Base-by-base conservation (phyloP, 2,329 filamentous ascomycete genomes). In the Aspergillus chevalieri region DNA sequence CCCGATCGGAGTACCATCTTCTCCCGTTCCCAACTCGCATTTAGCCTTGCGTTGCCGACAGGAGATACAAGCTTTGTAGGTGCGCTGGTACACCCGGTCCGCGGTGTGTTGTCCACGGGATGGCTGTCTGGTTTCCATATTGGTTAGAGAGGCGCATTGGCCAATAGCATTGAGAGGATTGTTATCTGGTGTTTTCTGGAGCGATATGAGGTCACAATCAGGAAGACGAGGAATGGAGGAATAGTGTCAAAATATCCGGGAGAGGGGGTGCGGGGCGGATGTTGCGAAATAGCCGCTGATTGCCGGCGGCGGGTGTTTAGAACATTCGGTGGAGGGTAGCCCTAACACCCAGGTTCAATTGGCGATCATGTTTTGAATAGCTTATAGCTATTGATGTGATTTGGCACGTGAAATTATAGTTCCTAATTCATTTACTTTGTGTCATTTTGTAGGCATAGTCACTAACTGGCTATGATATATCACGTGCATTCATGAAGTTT, bases 1-100 rank as follows among this genome's bases (percentile, higher is more conserved):
- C 9, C 66, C 66, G 48, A 65, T 55, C 26, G 65, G 58, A 43
- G 62, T 60, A 22, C 74, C 73, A 50, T 69, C 69, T 48, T 70
- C 55, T 3, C 68, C 70, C 9, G 57, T 59, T 6, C 70, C 70
- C 22, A 78, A 60, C 36, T 78, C 75, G 54, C 76, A 79, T 62
- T 76, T 78, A 46, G 76, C 74, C 63, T 78, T 79, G 47, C 75
- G 69, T 56, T 76, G 72, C 46, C 76, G 74, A 57, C 76, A 79
- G 50, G 75, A 72, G 50, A 78, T 72, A 60, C 76, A 79, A 19
- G 76, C 76, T 62, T 79, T 78, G 71, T 79, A 79, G 34, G 76
- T 75, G 52, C 76, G 75, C 62, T 78, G 74, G 59, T 75, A 77
- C 46, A 60, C 57, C 46, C 63, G 64, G 47, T 63, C 74, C 65